phyloP scores from a whole-genome alignment of 495 filamentous ascomycete species.

The Wilcoxina mikolae region DNA sequence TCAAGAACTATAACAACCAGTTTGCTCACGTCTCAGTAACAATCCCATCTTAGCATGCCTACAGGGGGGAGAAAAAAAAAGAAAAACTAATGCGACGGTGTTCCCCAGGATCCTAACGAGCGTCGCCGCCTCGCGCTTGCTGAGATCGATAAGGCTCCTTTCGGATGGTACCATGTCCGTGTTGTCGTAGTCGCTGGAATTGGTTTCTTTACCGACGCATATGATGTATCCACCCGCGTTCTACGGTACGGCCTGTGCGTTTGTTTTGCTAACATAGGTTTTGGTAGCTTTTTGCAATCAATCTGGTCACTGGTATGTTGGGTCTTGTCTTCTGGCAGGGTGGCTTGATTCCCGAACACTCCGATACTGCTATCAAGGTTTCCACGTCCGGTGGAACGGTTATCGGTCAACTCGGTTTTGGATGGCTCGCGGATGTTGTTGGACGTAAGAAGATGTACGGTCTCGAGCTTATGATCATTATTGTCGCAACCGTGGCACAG shows the following conservation, averaged over 20 bases:
- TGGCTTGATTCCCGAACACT: slow-evolving; percentile 44
- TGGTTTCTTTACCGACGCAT: slow-evolving; percentile 73
- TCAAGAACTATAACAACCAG: slow-evolving; percentile 47
- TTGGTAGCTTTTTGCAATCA: slow-evolving; percentile 54
- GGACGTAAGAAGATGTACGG: slow-evolving; percentile 80
- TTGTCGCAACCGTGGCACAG: slow-evolving; percentile 68
- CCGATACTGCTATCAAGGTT: slow-evolving; percentile 76
- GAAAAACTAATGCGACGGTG: slow-evolving; percentile 34
- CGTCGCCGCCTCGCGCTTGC: slow-evolving; percentile 59
- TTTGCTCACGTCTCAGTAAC: slow-evolving; percentile 26
- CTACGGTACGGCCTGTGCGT: neutral
- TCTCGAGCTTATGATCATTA: slow-evolving; percentile 75
- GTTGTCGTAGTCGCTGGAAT: slow-evolving; percentile 66
- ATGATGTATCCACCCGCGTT: slow-evolving; percentile 39
- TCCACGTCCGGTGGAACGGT: slow-evolving; percentile 78
- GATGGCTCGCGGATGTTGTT: slow-evolving; percentile 62
- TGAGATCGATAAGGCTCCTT: slow-evolving; percentile 64
- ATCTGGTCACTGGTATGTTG: slow-evolving; percentile 51
- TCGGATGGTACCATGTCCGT: slow-evolving; percentile 65
- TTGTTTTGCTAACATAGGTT: neutral
- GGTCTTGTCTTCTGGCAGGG: slow-evolving; percentile 58
- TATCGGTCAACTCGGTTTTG: slow-evolving; percentile 70
- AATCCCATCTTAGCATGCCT: neutral
- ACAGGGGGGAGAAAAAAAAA: neutral
- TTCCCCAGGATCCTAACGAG: slow-evolving; percentile 56